A percentile compares a stretch with the other conserved stretches of the same genome.
phyloP scores from a whole-genome alignment of 1,284 basidiomycete genomes.

The Ustilago sp. region DNA sequence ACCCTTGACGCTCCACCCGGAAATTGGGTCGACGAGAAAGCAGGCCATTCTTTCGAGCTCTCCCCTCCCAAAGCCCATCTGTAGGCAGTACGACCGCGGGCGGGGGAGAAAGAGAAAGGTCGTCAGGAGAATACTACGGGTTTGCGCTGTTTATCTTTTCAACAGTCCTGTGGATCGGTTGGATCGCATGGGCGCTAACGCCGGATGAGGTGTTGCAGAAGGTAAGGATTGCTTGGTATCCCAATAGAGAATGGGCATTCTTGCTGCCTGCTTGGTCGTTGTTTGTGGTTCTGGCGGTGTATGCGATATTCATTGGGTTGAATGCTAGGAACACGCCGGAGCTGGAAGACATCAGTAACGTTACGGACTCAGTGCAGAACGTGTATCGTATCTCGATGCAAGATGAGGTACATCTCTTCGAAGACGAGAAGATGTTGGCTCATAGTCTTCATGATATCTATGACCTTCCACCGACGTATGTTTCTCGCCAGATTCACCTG shows the following conservation, averaged over 20 bases:
- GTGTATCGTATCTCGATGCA: slow-evolving; percentile 18
- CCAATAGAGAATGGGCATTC: slow-evolving; percentile 61
- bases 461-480: slow-evolving; percentile 52
- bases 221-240: slow-evolving; percentile 59
- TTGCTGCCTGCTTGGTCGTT: slow-evolving; percentile 56
- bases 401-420: slow-evolving; percentile 24
- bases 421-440: slow-evolving; percentile 9
- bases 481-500: slow-evolving; percentile 40
- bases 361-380: slow-evolving; percentile 40
- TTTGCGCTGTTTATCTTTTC: slow-evolving; percentile 61
- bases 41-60: slow-evolving; percentile 33
- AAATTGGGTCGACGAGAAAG: slow-evolving; percentile 33
- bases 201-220: slow-evolving; percentile 44
- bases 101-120: background rate
- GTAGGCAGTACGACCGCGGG: background rate
- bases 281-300: slow-evolving; percentile 52
- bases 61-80: slow-evolving; percentile 11
- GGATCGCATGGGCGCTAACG: slow-evolving; percentile 53
- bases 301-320: slow-evolving; percentile 51
- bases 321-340: slow-evolving; percentile 47
- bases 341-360: slow-evolving; percentile 36
- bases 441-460: slow-evolving; percentile 44
- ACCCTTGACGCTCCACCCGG: background rate
- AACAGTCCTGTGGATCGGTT: slow-evolving; percentile 50
- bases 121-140: slow-evolving; percentile 55